Conservation (phyloP, 306 rosid genomes). For the Lathyrus sativus region DNA sequence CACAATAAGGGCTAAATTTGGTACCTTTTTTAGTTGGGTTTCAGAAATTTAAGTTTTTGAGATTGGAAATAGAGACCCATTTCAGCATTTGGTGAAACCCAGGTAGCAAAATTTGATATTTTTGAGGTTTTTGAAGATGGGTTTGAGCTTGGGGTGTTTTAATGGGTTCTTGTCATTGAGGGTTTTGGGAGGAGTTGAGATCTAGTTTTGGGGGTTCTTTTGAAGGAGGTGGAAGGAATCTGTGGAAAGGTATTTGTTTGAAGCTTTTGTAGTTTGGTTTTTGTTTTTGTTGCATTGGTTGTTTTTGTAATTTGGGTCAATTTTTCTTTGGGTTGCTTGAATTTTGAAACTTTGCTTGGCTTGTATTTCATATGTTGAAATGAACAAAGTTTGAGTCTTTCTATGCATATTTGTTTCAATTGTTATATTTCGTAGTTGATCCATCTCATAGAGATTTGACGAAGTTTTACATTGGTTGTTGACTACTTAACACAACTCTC, state of each 20-base stretch:
- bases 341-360: conserved; percentile 28
- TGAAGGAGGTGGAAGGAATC: too few relatives aligned
- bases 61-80: not conserved
- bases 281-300: conserved; percentile 11
- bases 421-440: too few relatives aligned
- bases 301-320: conserved; percentile 24
- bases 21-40: not conserved
- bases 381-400: conserved; percentile 22
- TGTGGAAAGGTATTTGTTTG: too few relatives aligned
- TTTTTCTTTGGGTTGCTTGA: conserved; percentile 27
- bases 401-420: conserved; percentile 4
- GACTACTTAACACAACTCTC: too few relatives aligned
- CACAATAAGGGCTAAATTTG: conserved; percentile 1
- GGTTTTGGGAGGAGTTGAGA: conserved; percentile 41
- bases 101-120: not conserved
- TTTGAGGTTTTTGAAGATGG: conserved; percentile 14
- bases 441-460: too few relatives aligned
- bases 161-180: conserved; percentile 35
- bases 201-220: conserved; percentile 35
- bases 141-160: conserved; percentile 15
- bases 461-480: too few relatives aligned
- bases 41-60: not conserved
- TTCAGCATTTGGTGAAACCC: not conserved
- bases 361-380: conserved; percentile 1
- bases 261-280: not conserved